Conservation (phyloP, 2,329 filamentous ascomycete genomes). For the Pseudogymnoascus sp. region DNA sequence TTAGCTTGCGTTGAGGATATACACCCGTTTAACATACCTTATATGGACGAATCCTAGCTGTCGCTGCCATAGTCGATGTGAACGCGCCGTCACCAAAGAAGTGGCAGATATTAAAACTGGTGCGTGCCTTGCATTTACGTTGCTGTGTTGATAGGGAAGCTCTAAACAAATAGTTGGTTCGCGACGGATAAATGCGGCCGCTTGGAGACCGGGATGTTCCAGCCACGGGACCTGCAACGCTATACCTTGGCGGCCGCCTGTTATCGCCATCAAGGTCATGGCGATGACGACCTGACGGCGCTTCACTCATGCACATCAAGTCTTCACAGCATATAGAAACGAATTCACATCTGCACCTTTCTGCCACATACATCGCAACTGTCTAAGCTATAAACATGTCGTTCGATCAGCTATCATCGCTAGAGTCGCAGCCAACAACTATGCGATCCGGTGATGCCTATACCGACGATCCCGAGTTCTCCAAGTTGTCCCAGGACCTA, state of each 20-base stretch:
- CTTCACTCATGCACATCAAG: background rate
- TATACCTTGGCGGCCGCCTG: background rate
- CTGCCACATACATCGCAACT: background rate
- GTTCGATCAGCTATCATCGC: slow-evolving; percentile 75
- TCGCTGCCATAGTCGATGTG: slow-evolving; percentile 23
- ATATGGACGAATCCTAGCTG: slow-evolving; percentile 29
- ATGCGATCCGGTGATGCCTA: slow-evolving; percentile 68
- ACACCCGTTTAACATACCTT: slow-evolving; percentile 34
- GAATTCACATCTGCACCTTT: background rate
- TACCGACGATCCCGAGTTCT: slow-evolving; percentile 87
- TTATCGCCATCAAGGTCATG: slow-evolving; percentile 9
- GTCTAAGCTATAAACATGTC: slow-evolving; percentile 56
- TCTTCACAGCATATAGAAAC: slow-evolving; percentile 3
- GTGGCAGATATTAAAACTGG: slow-evolving; percentile 9
- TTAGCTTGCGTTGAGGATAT: slow-evolving; percentile 52
- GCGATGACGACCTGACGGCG: slow-evolving; percentile 4
- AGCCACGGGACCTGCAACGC: slow-evolving; percentile 3
- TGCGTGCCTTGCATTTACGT: background rate
- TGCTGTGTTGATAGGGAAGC: slow-evolving; percentile 7
- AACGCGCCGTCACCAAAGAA: slow-evolving; percentile 6
- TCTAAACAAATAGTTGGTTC: slow-evolving; percentile 9
- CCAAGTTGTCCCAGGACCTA: slow-evolving; percentile 69
- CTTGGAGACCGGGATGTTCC: slow-evolving; percentile 5
- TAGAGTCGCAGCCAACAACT: slow-evolving; percentile 72
- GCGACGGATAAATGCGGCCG: slow-evolving; percentile 8